A percentile compares a stretch with the other conserved stretches of the same genome.
Evolutionary conservation across 495 filamentous ascomycete species (phyloP).

Genomic region (Glonium stellatum): DNA sequence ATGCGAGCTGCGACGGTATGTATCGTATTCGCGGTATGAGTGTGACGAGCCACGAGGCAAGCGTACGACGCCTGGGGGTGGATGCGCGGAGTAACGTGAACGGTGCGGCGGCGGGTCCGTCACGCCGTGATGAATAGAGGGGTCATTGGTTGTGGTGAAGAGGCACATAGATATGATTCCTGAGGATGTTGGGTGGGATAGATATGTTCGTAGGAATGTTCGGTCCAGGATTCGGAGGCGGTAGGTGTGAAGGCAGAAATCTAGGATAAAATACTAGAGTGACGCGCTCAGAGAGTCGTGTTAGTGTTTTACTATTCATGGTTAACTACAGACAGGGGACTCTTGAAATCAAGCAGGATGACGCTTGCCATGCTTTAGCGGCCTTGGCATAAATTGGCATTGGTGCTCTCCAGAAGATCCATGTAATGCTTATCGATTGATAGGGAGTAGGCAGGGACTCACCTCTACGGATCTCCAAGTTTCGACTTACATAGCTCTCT

Average conservation of each 20-base stretch:
- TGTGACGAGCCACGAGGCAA: slow-evolving; percentile 12
- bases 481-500: no score
- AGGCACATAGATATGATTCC: slow-evolving; percentile 12
- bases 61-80: slow-evolving; percentile 18
- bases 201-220: no score
- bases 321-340: neutral
- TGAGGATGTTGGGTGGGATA: neutral
- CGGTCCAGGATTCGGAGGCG: no score
- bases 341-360: neutral
- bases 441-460: no score
- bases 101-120: slow-evolving; percentile 20
- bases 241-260: no score
- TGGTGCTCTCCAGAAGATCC: neutral
- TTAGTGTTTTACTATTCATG: no score
- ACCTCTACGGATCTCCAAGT: no score
- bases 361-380: neutral
- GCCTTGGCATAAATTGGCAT: neutral
- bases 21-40: slow-evolving; percentile 9
- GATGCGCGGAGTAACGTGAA: slow-evolving; percentile 22
- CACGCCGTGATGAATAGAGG: slow-evolving; percentile 5
- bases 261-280: no score
- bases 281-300: no score
- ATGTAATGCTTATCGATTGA: neutral
- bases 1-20: slow-evolving; percentile 1
- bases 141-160: slow-evolving; percentile 13